phyloP scores from a whole-genome alignment of 1,284 basidiomycete genomes.

The Rhizoctonia solani region DNA sequence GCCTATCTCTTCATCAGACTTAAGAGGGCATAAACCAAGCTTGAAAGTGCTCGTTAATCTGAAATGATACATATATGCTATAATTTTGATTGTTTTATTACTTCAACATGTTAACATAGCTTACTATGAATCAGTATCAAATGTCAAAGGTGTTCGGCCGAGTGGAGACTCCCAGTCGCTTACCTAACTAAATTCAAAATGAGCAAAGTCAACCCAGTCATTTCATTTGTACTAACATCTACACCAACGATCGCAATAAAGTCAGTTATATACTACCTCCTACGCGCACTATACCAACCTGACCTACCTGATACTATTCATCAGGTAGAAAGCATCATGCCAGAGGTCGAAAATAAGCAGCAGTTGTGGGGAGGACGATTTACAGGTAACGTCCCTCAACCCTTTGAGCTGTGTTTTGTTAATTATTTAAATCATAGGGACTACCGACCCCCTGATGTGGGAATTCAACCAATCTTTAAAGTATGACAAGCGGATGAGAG shows the following conservation, averaged over 20 bases:
- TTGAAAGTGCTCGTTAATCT: too few relatives aligned
- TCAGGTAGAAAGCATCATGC: neutral
- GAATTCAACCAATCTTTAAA: slow-evolving; percentile 93
- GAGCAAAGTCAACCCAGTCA: neutral
- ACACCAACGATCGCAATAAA: too few relatives aligned
- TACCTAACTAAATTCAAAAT: neutral
- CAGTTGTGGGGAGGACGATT: slow-evolving; percentile 90
- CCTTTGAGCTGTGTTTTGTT: slow-evolving; percentile 41
- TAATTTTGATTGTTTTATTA: too few relatives aligned
- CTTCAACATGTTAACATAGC: too few relatives aligned
- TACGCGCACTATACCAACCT: too few relatives aligned
- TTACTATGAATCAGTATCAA: too few relatives aligned
- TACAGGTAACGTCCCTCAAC: slow-evolving; percentile 87
- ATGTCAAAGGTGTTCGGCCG: neutral
- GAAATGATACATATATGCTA: too few relatives aligned
- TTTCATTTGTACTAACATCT: neutral
- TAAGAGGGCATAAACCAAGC: too few relatives aligned
- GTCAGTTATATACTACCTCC: too few relatives aligned
- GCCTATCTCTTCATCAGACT: too few relatives aligned
- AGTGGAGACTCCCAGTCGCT: neutral
- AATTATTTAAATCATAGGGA: slow-evolving; percentile 3
- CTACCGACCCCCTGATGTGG: slow-evolving; percentile 72
- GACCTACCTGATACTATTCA: neutral
- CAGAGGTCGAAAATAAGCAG: slow-evolving; percentile 54
- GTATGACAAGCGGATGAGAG: slow-evolving; percentile 94